These are phyloP conservation scores for Moesziomyces parantarcticus DNA, from an alignment of 1,284 basidiomycete species.

Conservation along the genomic window DNA sequence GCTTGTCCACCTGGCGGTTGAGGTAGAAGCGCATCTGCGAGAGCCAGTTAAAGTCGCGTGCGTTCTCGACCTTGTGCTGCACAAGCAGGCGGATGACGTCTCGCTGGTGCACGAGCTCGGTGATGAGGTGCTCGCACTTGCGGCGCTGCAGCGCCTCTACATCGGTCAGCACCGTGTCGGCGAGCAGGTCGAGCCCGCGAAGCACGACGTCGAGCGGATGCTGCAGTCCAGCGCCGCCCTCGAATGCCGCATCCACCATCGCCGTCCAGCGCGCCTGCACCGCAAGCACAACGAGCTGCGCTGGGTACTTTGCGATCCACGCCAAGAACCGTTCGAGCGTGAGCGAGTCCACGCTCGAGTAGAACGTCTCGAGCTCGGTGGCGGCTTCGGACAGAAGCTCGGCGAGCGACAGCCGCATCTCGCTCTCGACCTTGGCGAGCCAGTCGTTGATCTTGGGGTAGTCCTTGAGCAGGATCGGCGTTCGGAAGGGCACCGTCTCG, in stretches of 20 bases:
- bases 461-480: slow-evolving; percentile 87
- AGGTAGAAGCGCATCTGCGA: slow-evolving; percentile 99
- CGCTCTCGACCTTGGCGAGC: slow-evolving; percentile 89
- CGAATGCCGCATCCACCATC: slow-evolving; percentile 81
- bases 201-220: slow-evolving; percentile 80
- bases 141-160: slow-evolving; percentile 87
- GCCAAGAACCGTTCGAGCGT: slow-evolving; percentile 77
- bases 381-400: slow-evolving; percentile 82
- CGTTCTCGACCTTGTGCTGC: slow-evolving; percentile 75
- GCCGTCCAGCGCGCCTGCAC: slow-evolving; percentile 94
- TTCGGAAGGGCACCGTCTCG: slow-evolving; percentile 86
- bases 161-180: slow-evolving; percentile 92
- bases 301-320: slow-evolving; percentile 94
- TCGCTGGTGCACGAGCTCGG: slow-evolving; percentile 96
- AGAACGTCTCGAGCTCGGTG: slow-evolving; percentile 82
- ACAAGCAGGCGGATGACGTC: slow-evolving; percentile 89
- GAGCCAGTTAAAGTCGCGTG: slow-evolving; percentile 87
- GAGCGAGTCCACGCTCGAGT: slow-evolving; percentile 72
- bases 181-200: slow-evolving; percentile 89
- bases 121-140: slow-evolving; percentile 98
- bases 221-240: slow-evolving; percentile 74
- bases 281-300: slow-evolving; percentile 93
- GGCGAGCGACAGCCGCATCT: slow-evolving; percentile 93
- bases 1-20: slow-evolving; percentile 75
- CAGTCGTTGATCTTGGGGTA: slow-evolving; percentile 99